These are phyloP conservation scores for Nicotiana attenuata DNA, from an alignment of 257 asterid genomes.

Conservation along the genomic window DNA sequence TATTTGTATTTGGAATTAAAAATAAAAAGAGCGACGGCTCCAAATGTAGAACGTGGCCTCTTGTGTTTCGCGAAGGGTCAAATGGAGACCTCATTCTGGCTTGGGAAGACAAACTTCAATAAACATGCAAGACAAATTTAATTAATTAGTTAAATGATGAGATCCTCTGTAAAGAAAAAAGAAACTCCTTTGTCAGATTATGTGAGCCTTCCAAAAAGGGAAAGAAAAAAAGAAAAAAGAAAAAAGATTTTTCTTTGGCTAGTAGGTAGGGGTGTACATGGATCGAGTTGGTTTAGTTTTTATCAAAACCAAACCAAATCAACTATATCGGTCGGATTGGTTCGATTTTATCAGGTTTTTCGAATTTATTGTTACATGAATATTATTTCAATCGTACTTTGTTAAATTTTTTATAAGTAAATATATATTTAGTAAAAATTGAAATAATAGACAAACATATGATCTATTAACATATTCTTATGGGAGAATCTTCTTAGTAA, in stretches of 20 bases:
- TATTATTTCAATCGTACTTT: too few species aligned
- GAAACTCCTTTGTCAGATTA: background rate
- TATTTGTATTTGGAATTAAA: background rate
- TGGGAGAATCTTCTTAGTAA: too few species aligned
- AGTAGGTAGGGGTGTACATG: too few species aligned
- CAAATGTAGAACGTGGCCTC: background rate
- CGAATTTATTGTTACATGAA: too few species aligned
- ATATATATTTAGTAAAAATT: too few species aligned
- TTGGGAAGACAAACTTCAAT: background rate
- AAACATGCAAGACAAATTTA: background rate
- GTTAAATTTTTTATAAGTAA: too few species aligned
- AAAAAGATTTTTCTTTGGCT: background rate
- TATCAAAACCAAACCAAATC: too few species aligned
- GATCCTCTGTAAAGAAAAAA: background rate
- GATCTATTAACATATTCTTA: too few species aligned
- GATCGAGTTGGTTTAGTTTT: too few species aligned
- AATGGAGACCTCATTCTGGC: background rate
- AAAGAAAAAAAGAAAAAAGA: background rate
- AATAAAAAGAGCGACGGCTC: background rate
- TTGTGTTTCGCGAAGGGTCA: conserved; percentile 3
- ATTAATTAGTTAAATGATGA: background rate
- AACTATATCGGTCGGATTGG: too few species aligned
- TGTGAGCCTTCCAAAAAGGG: background rate
- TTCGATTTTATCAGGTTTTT: too few species aligned
- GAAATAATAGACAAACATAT: too few species aligned